phyloP scores from a whole-genome alignment of 2,329 filamentous ascomycete species.

The Fusarium haematococcum region DNA sequence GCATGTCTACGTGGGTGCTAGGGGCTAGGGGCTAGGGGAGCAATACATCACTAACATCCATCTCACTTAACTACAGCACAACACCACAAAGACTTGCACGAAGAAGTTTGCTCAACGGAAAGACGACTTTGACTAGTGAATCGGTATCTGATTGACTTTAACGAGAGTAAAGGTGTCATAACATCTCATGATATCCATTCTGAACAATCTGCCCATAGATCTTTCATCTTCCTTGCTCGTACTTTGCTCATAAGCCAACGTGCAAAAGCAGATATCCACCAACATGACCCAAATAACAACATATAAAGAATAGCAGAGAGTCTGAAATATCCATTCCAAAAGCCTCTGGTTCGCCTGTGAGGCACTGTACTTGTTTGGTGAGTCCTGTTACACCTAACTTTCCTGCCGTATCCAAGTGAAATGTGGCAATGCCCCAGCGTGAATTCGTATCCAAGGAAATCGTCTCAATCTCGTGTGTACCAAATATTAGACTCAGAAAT shows the following conservation, averaged over 20 bases:
- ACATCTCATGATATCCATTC: background rate
- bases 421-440: constrained; percentile 8
- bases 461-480: background rate
- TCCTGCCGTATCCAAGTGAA: constrained; percentile 16
- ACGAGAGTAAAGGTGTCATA: background rate
- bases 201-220: background rate
- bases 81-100: background rate
- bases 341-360: constrained; percentile 3
- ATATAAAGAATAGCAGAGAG: background rate
- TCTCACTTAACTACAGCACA: background rate
- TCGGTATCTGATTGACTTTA: background rate
- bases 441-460: constrained; percentile 6
- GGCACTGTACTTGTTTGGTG: constrained; percentile 21
- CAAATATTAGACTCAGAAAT: constrained; percentile 9
- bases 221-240: background rate
- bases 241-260: background rate
- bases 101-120: background rate
- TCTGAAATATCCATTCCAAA: constrained; percentile 15
- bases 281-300: background rate
- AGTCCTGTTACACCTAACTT: constrained; percentile 42
- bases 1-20: background rate
- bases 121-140: background rate
- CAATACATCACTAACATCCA: background rate
- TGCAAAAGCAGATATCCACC: background rate
- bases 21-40: background rate